Base-by-base conservation (phyloP, 306 rosid genomes). In the Vigna unguiculata region DNA sequence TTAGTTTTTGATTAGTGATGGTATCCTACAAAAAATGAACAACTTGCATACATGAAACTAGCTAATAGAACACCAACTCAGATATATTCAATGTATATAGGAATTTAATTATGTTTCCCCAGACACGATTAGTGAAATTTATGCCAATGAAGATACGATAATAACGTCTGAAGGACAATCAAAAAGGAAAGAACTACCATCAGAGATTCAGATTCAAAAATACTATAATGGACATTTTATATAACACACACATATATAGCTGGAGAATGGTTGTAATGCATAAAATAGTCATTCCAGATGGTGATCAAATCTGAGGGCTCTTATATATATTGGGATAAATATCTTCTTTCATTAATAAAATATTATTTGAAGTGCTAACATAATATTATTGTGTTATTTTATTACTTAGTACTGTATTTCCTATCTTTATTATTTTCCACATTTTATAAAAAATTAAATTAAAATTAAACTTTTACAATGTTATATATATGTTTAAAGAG, bases 191-290 rank as follows among this genome's bases (percentile, higher is more conserved):
- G 45, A 40, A 40, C 3, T 40, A 40, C 57, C 40, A 14, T 14
- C 22, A 36, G 52, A 41, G 81, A 55, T 66, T 77, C 75, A 41
- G 81, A 77, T 77, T 66, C 17, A 54, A 25, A 66, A 77, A 54
- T 22, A 41, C 36, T 38, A 16, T 24, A 22, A 40, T 55, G 61
- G 34, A 9, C 32, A 61, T 76, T n/a, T n/a, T n/a, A n/a, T n/a
- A n/a, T n/a, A n/a, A n/a, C n/a, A n/a, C n/a, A n/a, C n/a, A n/a
- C n/a, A 24, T 24, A 24, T 24, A 24, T 24, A 60, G 72, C 77
- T 70, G 82, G 71, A 78, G 48, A 60, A 66, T 43, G 77, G 77
- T 65, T 78, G 71, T 49, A 57, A 59, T 17, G 17, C 15, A 53
- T 16, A 43, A 77, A 77, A 57, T 69, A 32, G 51, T 43, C 17